A percentile compares a stretch with the other conserved stretches of the same genome.
phyloP scores from a whole-genome alignment of 164 flowering plant genomes.

The Buxus sempervirens region DNA sequence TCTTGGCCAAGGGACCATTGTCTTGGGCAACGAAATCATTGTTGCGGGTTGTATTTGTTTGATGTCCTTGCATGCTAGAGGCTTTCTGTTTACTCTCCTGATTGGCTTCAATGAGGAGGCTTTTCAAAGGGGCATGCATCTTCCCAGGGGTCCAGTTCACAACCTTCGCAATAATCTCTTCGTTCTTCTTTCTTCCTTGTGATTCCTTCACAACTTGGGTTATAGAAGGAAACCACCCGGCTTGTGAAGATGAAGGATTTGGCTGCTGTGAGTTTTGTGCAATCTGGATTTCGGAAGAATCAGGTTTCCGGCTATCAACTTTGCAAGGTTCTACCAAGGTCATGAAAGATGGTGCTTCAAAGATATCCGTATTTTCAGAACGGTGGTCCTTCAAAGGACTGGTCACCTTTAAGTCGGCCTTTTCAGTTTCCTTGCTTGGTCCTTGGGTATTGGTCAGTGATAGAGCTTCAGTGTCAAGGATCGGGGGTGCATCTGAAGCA shows the following conservation, averaged over 20 bases:
- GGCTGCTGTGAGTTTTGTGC: constrained; percentile 25
- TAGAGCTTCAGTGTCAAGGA: constrained; percentile 23
- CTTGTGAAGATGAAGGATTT: constrained; percentile 27
- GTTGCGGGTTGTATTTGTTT: constrained; percentile 10
- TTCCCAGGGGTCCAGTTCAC: constrained; percentile 61
- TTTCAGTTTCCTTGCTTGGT: constrained; percentile 16
- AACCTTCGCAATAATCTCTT: constrained; percentile 66
- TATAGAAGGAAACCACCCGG: constrained; percentile 59
- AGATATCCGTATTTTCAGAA: constrained; percentile 30
- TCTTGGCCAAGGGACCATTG: constrained; percentile 12
- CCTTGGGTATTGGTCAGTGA: constrained; percentile 19
- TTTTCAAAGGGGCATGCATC: constrained; percentile 57
- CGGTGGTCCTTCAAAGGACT: constrained; percentile 14
- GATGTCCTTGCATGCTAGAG: constrained; percentile 19
- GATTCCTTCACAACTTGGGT: constrained; percentile 43
- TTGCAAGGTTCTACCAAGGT: constrained; percentile 46
- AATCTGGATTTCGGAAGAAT: constrained; percentile 33
- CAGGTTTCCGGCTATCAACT: constrained; percentile 6
- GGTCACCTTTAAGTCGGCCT: constrained; percentile 6
- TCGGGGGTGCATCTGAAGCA: constrained; percentile 28
- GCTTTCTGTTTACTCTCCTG: constrained; percentile 32
- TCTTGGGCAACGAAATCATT: constrained; percentile 21
- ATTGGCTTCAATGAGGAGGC: constrained; percentile 53
- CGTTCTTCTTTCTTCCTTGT: constrained; percentile 64
- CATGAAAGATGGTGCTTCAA: constrained; percentile 67